phyloP scores from a whole-genome alignment of 352 stramenopile genomes.

The Thalassiosira tumida region DNA sequence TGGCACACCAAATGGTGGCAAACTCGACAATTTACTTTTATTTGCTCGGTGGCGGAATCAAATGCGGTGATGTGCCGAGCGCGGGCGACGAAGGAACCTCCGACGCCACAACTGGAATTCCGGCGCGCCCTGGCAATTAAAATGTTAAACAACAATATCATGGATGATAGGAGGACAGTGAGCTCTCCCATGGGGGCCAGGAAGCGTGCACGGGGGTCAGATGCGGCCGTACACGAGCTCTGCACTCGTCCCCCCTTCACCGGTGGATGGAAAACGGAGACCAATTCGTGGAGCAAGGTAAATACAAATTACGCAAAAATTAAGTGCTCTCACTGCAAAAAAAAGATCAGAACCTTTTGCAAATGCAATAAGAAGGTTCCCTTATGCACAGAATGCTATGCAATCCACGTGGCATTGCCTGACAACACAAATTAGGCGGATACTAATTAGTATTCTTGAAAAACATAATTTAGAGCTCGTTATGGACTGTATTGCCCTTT shows the following conservation, averaged over 20 bases:
- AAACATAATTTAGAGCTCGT: not conserved
- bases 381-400: conserved; percentile 15
- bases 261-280: not conserved
- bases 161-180: not conserved
- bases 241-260: not conserved
- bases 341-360: not conserved
- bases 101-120: not conserved
- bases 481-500: conserved; percentile 13
- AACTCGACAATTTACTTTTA: conserved; percentile 63
- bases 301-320: not conserved
- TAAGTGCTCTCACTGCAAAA: not conserved
- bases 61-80: conserved; percentile 29
- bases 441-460: conserved; percentile 29
- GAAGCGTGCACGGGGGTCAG: not conserved
- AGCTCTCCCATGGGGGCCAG: not conserved
- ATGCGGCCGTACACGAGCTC: not conserved
- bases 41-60: conserved; percentile 61
- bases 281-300: not conserved
- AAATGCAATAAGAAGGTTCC: not conserved
- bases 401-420: not conserved
- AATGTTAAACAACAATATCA: not conserved
- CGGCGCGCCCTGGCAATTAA: not conserved
- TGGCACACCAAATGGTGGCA: conserved; percentile 70
- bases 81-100: not conserved
- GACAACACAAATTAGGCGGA: not conserved